Evolutionary conservation across 768 basidiomycete genomes (phyloP), one percentile per base, ranked within the genome.

Genomic region (Macrolepiota fuliginosa): DNA sequence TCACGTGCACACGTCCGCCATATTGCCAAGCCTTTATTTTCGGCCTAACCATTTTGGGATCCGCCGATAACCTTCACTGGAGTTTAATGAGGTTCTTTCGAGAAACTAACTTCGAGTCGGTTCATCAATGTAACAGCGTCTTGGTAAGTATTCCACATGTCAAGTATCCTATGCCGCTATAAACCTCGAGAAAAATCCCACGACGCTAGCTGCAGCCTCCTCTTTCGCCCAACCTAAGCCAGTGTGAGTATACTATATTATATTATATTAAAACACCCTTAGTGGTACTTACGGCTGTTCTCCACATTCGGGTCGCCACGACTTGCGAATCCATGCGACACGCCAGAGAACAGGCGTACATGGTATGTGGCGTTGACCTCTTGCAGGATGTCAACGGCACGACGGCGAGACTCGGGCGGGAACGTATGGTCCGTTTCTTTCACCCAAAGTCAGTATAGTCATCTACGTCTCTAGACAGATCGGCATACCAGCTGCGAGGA

Each of bases 161-260:
- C 4, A n/a, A n/a, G 9, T 45, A 45, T n/a, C 13, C 17, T 54
- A 49, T 58, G 62, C 22, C 63, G 55, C 59, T 13, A 54, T 60
- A 64, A 86, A 85, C 35, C 83, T 71, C 53, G 74, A 69, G 66
- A 85, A 86, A 83, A 85, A 87, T 2, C 67, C 68, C 27, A 81
- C 69, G 49, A 84, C 73, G 40, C 79, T 77, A 1, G 78, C 74
- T 2, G 84, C 84, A 6, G 82, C 81, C 57, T 86, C 80, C 65
- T 87, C 85, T 64, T 85, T 86, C 0, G 83, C 83, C 80, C 84
- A 86, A 17, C 83, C 85, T 87, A 51, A 51, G 12, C n/a, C 12
- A 29, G n/a, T 19, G 17, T 22, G n/a, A 35, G 27, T 13, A 15
- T 15, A 54, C 25, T 19, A 19, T 17, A 15, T 17, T 47, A 9